These are phyloP conservation scores for Arthrocladium fulminans DNA, from an alignment of 2,329 filamentous ascomycete species.

Conservation along the genomic window DNA sequence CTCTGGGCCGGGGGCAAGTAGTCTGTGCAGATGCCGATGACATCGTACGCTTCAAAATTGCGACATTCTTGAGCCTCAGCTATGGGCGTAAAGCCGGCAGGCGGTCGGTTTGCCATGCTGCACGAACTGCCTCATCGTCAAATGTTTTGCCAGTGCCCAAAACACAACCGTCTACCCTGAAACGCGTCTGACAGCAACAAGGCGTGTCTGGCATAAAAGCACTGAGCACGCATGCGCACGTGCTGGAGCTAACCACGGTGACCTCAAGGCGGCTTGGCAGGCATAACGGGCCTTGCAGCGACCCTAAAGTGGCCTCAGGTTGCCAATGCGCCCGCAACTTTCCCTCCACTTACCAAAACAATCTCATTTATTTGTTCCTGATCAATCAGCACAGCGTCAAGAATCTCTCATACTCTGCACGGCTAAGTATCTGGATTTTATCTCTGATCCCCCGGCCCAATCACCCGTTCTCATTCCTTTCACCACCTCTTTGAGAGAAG, in stretches of 20 bases:
- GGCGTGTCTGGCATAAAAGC: neutral
- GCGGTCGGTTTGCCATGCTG: slow-evolving; percentile 23
- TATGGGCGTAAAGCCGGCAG: slow-evolving; percentile 33
- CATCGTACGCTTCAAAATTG: slow-evolving; percentile 22
- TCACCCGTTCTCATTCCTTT: neutral
- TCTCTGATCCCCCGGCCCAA: neutral
- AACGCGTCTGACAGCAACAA: neutral
- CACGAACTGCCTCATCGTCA: neutral
- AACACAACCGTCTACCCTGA: too few relatives aligned
- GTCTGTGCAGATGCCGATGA: slow-evolving; percentile 66
- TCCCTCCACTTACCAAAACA: slow-evolving; percentile 10
- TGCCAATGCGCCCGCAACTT: slow-evolving; percentile 4
- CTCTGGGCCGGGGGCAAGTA: slow-evolving; percentile 46
- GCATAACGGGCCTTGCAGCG: neutral
- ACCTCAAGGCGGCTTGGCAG: slow-evolving; percentile 3
- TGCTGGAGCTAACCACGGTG: neutral
- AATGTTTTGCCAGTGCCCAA: too few relatives aligned
- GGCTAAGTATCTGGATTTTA: too few relatives aligned
- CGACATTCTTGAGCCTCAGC: neutral
- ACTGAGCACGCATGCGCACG: neutral
- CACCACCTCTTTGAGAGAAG: neutral
- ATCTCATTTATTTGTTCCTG: neutral
- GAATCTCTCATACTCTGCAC: slow-evolving; percentile 10
- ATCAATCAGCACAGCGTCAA: neutral
- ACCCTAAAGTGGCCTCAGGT: slow-evolving; percentile 1